Percentiles rank a stretch among this genome's conserved stretches.
These are phyloP conservation scores for Colletotrichum neosansevieriae DNA, from an alignment of 2,329 filamentous ascomycete species.

Conservation along the genomic window DNA sequence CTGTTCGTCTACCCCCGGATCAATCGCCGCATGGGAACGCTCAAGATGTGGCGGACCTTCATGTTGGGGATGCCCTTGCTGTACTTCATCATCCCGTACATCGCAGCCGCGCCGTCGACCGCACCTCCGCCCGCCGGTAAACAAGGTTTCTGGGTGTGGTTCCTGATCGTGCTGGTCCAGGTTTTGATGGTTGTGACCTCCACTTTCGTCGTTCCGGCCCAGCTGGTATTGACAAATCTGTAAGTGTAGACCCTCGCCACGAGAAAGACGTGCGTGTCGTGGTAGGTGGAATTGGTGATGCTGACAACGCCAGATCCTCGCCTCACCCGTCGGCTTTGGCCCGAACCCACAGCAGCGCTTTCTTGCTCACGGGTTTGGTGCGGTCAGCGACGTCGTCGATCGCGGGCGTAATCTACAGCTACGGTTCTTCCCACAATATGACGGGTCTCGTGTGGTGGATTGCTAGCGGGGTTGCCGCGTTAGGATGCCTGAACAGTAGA, in stretches of 20 bases:
- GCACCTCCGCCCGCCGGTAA: conserved; percentile 14
- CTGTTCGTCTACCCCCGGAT: conserved; percentile 18
- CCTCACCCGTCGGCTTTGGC: conserved; percentile 30
- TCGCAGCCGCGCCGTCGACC: conserved; percentile 20
- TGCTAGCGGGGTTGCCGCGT: conserved; percentile 17
- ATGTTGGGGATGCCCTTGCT: conserved; percentile 19
- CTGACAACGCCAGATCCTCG: conserved; percentile 12
- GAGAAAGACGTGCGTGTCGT: too few species aligned
- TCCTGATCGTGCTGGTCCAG: conserved; percentile 19
- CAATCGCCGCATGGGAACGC: conserved; percentile 15
- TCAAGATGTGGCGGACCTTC: conserved; percentile 24
- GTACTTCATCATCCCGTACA: conserved; percentile 24
- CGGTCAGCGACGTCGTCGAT: conserved; percentile 20
- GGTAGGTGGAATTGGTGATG: too few species aligned
- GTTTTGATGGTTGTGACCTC: conserved; percentile 25
- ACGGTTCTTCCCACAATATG: conserved; percentile 23
- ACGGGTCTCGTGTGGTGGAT: conserved; percentile 29
- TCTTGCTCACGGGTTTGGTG: conserved; percentile 23
- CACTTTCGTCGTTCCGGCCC: conserved; percentile 28
- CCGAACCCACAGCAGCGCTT: conserved; percentile 27
- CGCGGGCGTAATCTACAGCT: conserved; percentile 26
- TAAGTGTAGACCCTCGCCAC: background rate
- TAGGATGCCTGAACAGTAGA: conserved; percentile 22
- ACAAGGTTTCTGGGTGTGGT: conserved; percentile 21
- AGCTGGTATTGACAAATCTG: conserved; percentile 28